Conservation (phyloP, 176 grass and related monocot genomes). For the Pharus latifolius region DNA sequence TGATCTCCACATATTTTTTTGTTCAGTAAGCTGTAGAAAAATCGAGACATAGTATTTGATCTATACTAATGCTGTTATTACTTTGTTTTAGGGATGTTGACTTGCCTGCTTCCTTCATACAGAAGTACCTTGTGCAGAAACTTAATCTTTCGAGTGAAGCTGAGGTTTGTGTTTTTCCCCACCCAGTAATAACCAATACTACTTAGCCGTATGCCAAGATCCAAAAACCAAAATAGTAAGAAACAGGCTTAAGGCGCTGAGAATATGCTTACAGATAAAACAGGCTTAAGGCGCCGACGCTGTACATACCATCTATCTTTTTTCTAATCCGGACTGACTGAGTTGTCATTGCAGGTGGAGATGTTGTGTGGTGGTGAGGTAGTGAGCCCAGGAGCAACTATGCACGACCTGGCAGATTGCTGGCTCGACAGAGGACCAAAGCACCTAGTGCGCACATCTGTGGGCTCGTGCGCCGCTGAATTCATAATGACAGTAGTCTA, state of each 20-base stretch:
- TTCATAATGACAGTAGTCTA: slow-evolving; percentile 28
- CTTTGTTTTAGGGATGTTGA: slow-evolving; percentile 31
- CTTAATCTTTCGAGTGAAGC: slow-evolving; percentile 42
- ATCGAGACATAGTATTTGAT: too few relatives aligned
- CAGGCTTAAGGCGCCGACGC: too few relatives aligned
- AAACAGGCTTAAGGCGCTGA: too few relatives aligned
- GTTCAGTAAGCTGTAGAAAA: too few relatives aligned
- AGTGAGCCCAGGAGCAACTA: slow-evolving; percentile 14
- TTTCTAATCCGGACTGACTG: not conserved
- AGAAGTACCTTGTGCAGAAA: slow-evolving; percentile 49
- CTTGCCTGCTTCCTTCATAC: slow-evolving; percentile 48
- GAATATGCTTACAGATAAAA: too few relatives aligned
- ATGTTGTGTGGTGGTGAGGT: slow-evolving; percentile 16
- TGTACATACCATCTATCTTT: too few relatives aligned
- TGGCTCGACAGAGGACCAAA: slow-evolving; percentile 25
- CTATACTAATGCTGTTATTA: not conserved
- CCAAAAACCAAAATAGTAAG: not conserved
- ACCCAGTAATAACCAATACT: not conserved
- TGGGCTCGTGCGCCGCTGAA: slow-evolving; percentile 20
- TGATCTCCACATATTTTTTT: too few relatives aligned
- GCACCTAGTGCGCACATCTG: slow-evolving; percentile 16
- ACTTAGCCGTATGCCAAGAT: not conserved
- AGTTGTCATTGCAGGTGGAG: slow-evolving; percentile 34
- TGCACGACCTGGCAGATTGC: slow-evolving; percentile 26
- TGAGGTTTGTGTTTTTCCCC: slow-evolving; percentile 27